Base-by-base conservation (phyloP, 1,139 yeast species). In the Geotrichum histeridarum region DNA sequence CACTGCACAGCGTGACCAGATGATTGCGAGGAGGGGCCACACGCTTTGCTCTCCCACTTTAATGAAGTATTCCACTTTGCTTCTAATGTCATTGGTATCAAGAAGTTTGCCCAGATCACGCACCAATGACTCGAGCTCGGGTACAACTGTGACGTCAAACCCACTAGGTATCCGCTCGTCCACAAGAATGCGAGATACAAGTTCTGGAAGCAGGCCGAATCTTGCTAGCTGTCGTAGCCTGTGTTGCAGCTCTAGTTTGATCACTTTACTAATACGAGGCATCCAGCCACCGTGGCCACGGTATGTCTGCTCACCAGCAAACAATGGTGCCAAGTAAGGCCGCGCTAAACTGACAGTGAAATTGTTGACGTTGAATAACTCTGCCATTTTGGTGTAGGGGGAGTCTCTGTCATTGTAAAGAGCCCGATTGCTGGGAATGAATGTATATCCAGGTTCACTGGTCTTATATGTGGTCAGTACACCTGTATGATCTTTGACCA, bases 291-390 rank as follows among this genome's bases (percentile, higher is more conserved):
- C 68, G 63, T 77, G 71, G 52, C 81, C 76, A 52, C 79, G 68
- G 65, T 87, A 94, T 63, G 84, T 84, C 64, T 89, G 77, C 64
- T 90, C 97, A 60, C 88, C 86, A 39, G 86, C 82, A 49, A 93
- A 78, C 51, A 91, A 74, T 0, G 98, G 97, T 0, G 97, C 96
- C 61, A 91, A 74, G 65, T 93, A 91, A 0, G 98, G 97, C 57
- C 97, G 78, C 11, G 98, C 96, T 61, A 91, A 76, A 36, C 96
- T 86, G 0, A 90, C 89, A 30, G 93, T 77, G 65, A 89, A 91
- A 68, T 90, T 94, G 70, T 93, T 93, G 22, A 93, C 98, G 65
- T 93, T 93, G 73, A 91, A 93, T 57, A 91, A 76, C 67, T 93
- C 98, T 0, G 97, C 86, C 50, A 93, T 77, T 56, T 96, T 75